These are phyloP conservation scores for Ocimum tenuiflorum DNA, from an alignment of 257 asterid genomes.

Conservation along the genomic window DNA sequence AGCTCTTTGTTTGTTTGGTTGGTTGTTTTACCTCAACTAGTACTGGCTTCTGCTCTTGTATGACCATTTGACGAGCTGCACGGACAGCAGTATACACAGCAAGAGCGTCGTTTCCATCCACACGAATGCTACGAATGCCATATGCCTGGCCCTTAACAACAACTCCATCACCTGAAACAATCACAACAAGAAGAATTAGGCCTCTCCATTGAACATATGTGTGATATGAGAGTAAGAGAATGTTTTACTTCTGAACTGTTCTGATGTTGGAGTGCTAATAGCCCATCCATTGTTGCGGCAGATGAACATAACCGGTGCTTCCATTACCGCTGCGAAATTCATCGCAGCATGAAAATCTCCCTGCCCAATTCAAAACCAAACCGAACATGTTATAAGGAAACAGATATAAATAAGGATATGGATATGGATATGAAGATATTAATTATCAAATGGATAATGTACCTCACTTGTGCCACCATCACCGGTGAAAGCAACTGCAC, in stretches of 20 bases:
- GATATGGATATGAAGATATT: too few relatives aligned
- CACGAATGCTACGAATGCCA: conserved; percentile 70
- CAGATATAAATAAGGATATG: too few relatives aligned
- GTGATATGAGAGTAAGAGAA: too few relatives aligned
- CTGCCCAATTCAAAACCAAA: conserved; percentile 36
- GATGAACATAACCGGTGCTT: conserved; percentile 66
- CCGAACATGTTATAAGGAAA: too few relatives aligned
- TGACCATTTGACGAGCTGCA: conserved; percentile 74
- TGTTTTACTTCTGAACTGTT: conserved; percentile 78
- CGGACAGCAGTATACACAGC: conserved; percentile 59
- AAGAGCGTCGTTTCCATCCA: conserved; percentile 86
- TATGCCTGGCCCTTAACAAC: conserved; percentile 78
- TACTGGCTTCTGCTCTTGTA: conserved; percentile 61
- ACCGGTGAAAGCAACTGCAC: conserved; percentile 64
- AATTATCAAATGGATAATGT: not conserved
- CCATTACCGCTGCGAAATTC: conserved; percentile 86
- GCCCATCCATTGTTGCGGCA: conserved; percentile 99
- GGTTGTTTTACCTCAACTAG: conserved; percentile 90
- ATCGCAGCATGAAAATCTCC: conserved; percentile 91
- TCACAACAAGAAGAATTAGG: too few relatives aligned
- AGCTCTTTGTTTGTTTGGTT: too few relatives aligned
- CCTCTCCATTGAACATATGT: too few relatives aligned
- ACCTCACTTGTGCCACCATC: conserved; percentile 96
- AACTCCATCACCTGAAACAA: conserved; percentile 95
- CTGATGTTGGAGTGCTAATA: conserved; percentile 69